These are phyloP conservation scores for Penicillium sp. DNA, from an alignment of 2,329 filamentous ascomycete genomes.

Conservation along the genomic window DNA sequence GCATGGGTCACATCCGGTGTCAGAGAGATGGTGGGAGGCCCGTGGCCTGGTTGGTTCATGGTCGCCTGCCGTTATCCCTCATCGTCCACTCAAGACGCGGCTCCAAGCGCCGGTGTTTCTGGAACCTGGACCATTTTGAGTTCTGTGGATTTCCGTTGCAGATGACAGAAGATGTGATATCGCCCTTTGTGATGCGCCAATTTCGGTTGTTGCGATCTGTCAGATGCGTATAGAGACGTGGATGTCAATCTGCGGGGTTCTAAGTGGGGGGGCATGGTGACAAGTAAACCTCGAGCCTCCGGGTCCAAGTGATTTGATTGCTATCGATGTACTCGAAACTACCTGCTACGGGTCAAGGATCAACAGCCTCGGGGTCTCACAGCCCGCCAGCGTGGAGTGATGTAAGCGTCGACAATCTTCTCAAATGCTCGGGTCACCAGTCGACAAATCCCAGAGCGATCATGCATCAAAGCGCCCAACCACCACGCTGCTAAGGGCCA, in stretches of 20 bases:
- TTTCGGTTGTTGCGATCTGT: slow-evolving; percentile 10
- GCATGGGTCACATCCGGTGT: slow-evolving; percentile 17
- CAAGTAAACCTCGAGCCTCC: neutral
- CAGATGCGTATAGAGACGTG: slow-evolving; percentile 5
- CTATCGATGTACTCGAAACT: neutral
- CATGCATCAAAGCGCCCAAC: slow-evolving; percentile 19
- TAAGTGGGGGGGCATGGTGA: neutral
- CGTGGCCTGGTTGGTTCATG: slow-evolving; percentile 10
- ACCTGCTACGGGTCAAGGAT: neutral
- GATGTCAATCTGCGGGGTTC: neutral
- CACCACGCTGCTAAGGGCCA: slow-evolving; percentile 7
- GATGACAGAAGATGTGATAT: slow-evolving; percentile 16
- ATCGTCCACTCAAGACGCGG: slow-evolving; percentile 9
- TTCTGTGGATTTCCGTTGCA: slow-evolving; percentile 19
- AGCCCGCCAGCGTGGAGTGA: slow-evolving; percentile 8
- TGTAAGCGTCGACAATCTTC: slow-evolving; percentile 17
- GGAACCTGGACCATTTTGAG: slow-evolving; percentile 11
- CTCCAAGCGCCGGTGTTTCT: slow-evolving; percentile 11
- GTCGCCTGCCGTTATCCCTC: neutral
- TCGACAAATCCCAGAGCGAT: slow-evolving; percentile 8
- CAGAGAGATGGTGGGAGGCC: slow-evolving; percentile 9
- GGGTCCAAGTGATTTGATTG: neutral
- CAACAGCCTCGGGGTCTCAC: neutral
- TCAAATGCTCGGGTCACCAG: slow-evolving; percentile 3
- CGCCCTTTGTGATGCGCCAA: slow-evolving; percentile 7